Evolutionary conservation across 2,329 filamentous ascomycete genomes (phyloP), one percentile per base, ranked within the genome.

Genomic region (Penicillium sp.): DNA sequence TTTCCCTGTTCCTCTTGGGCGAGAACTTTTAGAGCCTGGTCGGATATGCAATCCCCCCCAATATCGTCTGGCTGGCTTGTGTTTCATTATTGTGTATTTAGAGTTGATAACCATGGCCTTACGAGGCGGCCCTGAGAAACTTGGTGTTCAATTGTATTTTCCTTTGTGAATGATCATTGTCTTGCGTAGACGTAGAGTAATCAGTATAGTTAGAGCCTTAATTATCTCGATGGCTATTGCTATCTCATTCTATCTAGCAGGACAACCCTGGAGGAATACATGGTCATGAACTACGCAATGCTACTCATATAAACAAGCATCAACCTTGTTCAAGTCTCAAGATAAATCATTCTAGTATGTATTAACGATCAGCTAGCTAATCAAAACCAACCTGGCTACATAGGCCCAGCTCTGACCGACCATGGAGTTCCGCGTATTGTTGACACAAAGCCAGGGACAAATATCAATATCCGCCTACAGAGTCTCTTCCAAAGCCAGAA

Each of bases 401-500:
- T 25, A 26, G n/a, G 2, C 26, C 20, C 25, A 35, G 20, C n/a
- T 25, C 42, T 23, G 25, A 25, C 48, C n/a, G 25, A 25, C 48
- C n/a, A 29, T 41, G 26, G 27, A 27, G 12, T 50, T 37, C 15
- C n/a, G 31, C 15, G 9, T 18, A 37, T 37, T 22, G 37, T 12
- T 22, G 9, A 40, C 14, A 40, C 37, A 20, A 8, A 40, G n/a
- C 37, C 37, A 40, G 18, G 7, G 8, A 40, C 37, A 12, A 33
- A 33, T 18, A 35, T 54, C 27, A 53, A 58, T 50, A 49, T 54
- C 35, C 22, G 7, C 5, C 18, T 63, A 77, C 45, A 76, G 54
- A 4, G 74, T 75, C 15, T 75, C 73, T 65, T 82, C 80, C 37
- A 81, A 72, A 15, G 82, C 83, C 50, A 86, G 73, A 20, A 85